Base-by-base conservation (phyloP, 1,284 basidiomycete genomes). In the Moesziomyces antarcticus region DNA sequence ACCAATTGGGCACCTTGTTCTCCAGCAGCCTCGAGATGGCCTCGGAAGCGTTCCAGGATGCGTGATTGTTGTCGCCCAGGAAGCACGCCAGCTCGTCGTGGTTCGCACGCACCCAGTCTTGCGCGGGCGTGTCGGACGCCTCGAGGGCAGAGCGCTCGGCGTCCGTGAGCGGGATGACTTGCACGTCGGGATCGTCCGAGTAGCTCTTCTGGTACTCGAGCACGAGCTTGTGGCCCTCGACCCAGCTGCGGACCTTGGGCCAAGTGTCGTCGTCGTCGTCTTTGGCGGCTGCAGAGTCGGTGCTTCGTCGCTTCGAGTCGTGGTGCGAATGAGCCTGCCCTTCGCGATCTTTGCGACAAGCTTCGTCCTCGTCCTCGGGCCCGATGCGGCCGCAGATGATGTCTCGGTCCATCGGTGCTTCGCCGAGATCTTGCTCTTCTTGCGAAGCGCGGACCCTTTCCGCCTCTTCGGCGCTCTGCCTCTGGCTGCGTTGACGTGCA, bases 141-240 rank as follows among this genome's bases (percentile, higher is more conserved):
- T 60, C 47, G 16, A 82, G 46, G 3, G 50, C 49, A 14, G 75
- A 72, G 14, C 63, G 56, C 42, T 82, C 81, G 5, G 71, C 64
- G n/a, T 73, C 66, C 5, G 68, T 56, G 30, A 84, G 51, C 21
- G 70, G 66, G 25, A 84, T 77, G 14, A 82, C 76, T 35, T 77
- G 61, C 3, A 80, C 78, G 25, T 73, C 60, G 16, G 78, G 62
- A 35, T 84, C 82, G 43, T 70, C 72, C 16, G 61, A 66, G 30
- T 68, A 61, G 35, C 46, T 50, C 53, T 77, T 53, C 55, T 77
- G 77, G 56, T 81, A 74, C 53, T 84, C 80, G 41, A 83, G 57
- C 20, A 84, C 70, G 6, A 84, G 64, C 11, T 79, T 70, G 56
- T 74, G 54, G 4, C 82, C 82, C 53, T 84, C 82, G 18, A 82